Evolutionary conservation across 208 protist species (phyloP), one percentile per base, ranked within the genome.

Genomic region (Wallacemonas sp.): DNA sequence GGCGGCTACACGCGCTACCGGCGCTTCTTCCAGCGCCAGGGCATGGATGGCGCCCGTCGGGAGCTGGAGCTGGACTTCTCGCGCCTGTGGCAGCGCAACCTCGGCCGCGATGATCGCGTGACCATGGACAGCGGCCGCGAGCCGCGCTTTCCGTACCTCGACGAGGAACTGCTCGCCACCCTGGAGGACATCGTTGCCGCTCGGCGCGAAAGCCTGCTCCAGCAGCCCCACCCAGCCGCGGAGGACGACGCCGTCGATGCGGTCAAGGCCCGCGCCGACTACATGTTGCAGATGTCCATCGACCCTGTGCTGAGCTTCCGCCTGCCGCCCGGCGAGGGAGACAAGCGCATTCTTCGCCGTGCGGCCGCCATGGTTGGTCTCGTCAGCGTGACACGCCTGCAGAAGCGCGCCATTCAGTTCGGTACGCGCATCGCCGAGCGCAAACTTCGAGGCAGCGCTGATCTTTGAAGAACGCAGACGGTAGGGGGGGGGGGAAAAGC

Each of bases 341-440:
- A 98, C 61, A 98, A 98, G 82, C 86, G 83, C 22, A 79, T 98
- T 11, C 82, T 98, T 29, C 85, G 96, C 7, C 66, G 63, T 26
- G 81, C 86, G 22, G 97, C 95, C 8, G 63, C 63, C 5, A 65
- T 87, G 31, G 36, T 98, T n/a, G 98, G 97, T 0, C 78, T 99
- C 18, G 41, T 59, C 8, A 71, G 66, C 11, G 85, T 92, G 26
- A 81, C 93, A 22, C 61, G 67, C 18, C 75, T 98, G 49, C 84
- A 97, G 68, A 99, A 99, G 80, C 89, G 98, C 12, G 98, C 98
- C 2, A 99, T 99, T 39, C 98, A 99, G 79, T 99, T 99, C 64
- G 98, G 98, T 57, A 96, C 97, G 4, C 85, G 97, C 22, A 89
- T 98, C 42, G 97, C 98, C 10, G 91, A 98, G 39, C 52, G 84